phyloP scores from a whole-genome alignment of 768 basidiomycete genomes.

The Albatrellus ellisii region DNA sequence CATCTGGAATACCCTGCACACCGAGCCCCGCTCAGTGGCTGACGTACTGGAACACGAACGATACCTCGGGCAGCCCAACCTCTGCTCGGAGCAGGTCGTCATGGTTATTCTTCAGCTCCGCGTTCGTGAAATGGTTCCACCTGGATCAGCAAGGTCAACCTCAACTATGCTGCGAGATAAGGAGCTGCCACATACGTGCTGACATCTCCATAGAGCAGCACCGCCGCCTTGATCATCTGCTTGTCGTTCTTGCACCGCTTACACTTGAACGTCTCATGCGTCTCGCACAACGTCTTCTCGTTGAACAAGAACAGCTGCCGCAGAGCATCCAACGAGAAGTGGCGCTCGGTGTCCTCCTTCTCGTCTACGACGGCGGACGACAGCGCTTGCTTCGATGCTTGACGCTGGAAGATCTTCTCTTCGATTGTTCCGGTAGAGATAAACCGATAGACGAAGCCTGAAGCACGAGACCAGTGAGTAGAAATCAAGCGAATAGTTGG shows the following conservation, averaged over 20 bases:
- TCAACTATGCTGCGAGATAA: neutral
- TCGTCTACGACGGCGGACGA: slow-evolving; percentile 98
- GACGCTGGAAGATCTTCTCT: slow-evolving; percentile 98
- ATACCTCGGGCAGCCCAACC: slow-evolving; percentile 69
- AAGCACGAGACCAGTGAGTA: neutral
- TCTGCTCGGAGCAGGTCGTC: slow-evolving; percentile 93
- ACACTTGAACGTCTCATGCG: slow-evolving; percentile 98
- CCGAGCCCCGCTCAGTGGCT: slow-evolving; percentile 43
- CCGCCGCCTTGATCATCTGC: slow-evolving; percentile 72
- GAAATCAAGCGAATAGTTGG: neutral
- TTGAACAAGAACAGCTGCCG: slow-evolving; percentile 89
- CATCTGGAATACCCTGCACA: neutral
- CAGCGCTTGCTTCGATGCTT: slow-evolving; percentile 90
- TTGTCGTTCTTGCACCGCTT: slow-evolving; percentile 80
- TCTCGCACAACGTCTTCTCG: slow-evolving; percentile 76
- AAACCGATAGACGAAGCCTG: slow-evolving; percentile 97
- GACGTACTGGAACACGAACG: slow-evolving; percentile 94
- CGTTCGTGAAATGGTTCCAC: slow-evolving; percentile 96
- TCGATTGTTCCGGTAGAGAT: slow-evolving; percentile 96
- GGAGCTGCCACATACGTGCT: slow-evolving; percentile 71
- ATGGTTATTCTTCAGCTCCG: slow-evolving; percentile 80
- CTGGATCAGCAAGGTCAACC: slow-evolving; percentile 26
- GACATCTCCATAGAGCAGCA: slow-evolving; percentile 88
- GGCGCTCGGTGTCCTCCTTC: slow-evolving; percentile 89
- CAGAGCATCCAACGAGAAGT: slow-evolving; percentile 84